Conservation (phyloP, 1,139 yeast genomes). For the Oligophagozyma castellii region DNA sequence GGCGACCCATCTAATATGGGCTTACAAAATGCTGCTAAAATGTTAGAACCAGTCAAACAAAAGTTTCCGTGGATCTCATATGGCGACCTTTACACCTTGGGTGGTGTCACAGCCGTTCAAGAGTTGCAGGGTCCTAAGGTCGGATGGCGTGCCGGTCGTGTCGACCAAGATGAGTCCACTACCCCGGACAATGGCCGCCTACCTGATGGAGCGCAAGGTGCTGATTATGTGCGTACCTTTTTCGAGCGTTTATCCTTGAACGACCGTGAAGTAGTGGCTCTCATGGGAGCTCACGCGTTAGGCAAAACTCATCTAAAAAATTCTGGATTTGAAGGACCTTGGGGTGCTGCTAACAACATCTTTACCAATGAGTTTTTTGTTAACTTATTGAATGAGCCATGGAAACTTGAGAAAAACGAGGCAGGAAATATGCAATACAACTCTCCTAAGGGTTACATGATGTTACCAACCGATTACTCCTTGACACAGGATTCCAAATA, state of each 20-base stretch:
- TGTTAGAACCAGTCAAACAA: slow-evolving; percentile 43
- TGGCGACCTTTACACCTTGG: slow-evolving; percentile 83
- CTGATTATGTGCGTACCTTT: slow-evolving; percentile 51
- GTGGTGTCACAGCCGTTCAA: slow-evolving; percentile 77
- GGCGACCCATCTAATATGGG: slow-evolving; percentile 68
- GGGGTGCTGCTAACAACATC: slow-evolving; percentile 83
- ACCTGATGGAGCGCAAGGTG: slow-evolving; percentile 69
- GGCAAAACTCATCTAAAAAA: slow-evolving; percentile 59
- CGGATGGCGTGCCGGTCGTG: slow-evolving; percentile 79
- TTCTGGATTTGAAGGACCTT: slow-evolving; percentile 83
- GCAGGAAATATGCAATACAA: slow-evolving; percentile 61
- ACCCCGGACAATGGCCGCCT: slow-evolving; percentile 61
- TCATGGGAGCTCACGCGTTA: slow-evolving; percentile 79
- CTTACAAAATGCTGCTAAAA: slow-evolving; percentile 48
- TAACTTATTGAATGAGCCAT: slow-evolving; percentile 54
- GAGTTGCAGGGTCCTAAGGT: slow-evolving; percentile 80
- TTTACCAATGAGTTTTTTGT: slow-evolving; percentile 70
- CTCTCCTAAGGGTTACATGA: slow-evolving; percentile 69
- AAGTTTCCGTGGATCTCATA: slow-evolving; percentile 64
- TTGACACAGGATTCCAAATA: slow-evolving; percentile 54
- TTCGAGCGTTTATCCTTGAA: slow-evolving; percentile 63
- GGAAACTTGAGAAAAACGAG: slow-evolving; percentile 67
- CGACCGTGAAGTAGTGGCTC: slow-evolving; percentile 75
- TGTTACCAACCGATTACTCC: slow-evolving; percentile 79
- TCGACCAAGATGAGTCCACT: slow-evolving; percentile 32